Conservation (phyloP, 225 moss, liverwort and hornwort species). For the Anthoceros angustus region DNA sequence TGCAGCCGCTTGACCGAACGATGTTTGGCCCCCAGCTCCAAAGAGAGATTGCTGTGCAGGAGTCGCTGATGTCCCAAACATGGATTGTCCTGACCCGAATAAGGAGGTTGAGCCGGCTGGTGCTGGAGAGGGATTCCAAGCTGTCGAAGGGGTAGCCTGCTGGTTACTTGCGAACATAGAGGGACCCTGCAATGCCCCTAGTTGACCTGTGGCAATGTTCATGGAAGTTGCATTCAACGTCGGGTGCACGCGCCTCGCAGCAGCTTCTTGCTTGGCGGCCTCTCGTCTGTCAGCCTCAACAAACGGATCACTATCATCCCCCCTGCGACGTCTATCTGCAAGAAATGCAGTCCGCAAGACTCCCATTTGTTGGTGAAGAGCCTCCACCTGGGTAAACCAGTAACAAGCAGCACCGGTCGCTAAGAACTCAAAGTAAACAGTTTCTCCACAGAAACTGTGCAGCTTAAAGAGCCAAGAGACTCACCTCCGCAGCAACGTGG, state of each 20-base stretch:
- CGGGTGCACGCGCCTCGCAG: conserved; percentile 87
- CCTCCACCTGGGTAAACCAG: conserved; percentile 48
- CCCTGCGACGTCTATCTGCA: conserved; percentile 62
- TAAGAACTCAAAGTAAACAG: conserved; percentile 1
- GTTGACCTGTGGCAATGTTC: conserved; percentile 19
- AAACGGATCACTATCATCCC: conserved; percentile 91
- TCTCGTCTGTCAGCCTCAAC: conserved; percentile 96
- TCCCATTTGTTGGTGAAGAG: conserved; percentile 75
- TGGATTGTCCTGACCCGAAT: conserved; percentile 20
- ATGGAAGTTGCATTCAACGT: conserved; percentile 48
- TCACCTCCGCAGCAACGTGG: conserved; percentile 93
- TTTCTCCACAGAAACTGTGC: background rate
- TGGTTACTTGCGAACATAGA: conserved; percentile 16
- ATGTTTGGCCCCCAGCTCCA: conserved; percentile 9
- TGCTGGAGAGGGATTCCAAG: conserved; percentile 31
- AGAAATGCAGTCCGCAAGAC: conserved; percentile 71
- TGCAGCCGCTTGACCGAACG: conserved; percentile 31
- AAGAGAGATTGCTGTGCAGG: conserved; percentile 13
- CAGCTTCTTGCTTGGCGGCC: conserved; percentile 81
- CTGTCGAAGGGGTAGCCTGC: conserved; percentile 16
- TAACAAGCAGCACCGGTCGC: background rate
- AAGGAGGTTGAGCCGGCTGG: conserved; percentile 10
- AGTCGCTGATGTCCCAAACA: conserved; percentile 52
- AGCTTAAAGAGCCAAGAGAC: background rate
- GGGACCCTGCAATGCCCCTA: background rate